Evolutionary conservation across 2,329 filamentous ascomycete genomes (phyloP), one percentile per base, ranked within the genome.

Genomic region (Cucurbitaria berberidis): DNA sequence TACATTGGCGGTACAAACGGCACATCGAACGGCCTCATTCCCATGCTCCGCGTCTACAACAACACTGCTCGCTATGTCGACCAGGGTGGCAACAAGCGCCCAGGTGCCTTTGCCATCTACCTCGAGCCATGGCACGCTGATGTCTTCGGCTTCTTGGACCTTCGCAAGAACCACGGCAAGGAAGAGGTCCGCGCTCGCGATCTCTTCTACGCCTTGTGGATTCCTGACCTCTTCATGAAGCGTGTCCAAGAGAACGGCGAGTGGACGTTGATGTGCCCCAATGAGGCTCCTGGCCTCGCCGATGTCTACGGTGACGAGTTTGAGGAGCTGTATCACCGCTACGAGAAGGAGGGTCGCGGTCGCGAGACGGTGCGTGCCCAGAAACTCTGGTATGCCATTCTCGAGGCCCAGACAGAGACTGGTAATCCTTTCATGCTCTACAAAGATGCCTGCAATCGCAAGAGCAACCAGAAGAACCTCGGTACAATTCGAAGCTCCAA

Each of bases 381-480:
- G 84, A 99, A 99, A 85, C 88, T 99, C 53, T 99, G 95, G 95
- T 98, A 98, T 75, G 92, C 93, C 64, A 96, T 99, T 63, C 86
- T 99, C 42, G 95, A 99, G 81, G 91, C 95, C 44, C 95, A 99
- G 82, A 98, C 93, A 29, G 95, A 99, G 86, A 99, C 95, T 40
- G 95, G 95, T 67, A 98, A 96, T 79, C 95, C 95, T 43, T 99
- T 96, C 81, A 99, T 99, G 91, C 88, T 98, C 55, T 99, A 99
- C 88, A 99, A 99, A 84, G 95, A 99, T 79, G 85, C 88, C 72
- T 93, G 90, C 86, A 99, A 99, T 86, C 87, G 87, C 77, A 99
- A 99, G 89, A 97, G 93, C 84, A 99, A 99, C 86, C 95, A 99
- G 82, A 98, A 99, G 89, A 99, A 99, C 80, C 84, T 99, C 27